Percentiles rank a stretch among this genome's conserved stretches.
Evolutionary conservation across 768 basidiomycete species (phyloP).

Genomic region (Tricholomella constricta): DNA sequence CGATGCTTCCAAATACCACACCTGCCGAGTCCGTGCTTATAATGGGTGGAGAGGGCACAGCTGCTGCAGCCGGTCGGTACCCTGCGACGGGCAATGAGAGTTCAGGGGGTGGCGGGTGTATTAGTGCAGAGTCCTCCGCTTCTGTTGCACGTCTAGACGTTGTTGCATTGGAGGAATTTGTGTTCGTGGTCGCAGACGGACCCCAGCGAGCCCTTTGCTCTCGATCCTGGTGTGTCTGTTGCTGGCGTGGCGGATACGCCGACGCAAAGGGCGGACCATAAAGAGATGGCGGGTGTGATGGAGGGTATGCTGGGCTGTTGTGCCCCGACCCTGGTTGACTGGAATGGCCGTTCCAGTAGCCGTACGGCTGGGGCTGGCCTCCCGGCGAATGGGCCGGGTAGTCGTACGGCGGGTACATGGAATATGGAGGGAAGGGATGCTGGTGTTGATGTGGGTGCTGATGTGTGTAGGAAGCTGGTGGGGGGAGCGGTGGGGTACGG

Average conservation of each 20-base stretch:
- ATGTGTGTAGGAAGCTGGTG: background rate
- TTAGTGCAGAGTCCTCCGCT: background rate
- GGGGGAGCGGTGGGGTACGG: background rate
- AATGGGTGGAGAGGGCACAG: background rate
- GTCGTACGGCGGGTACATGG: conserved; percentile 20
- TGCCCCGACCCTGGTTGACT: conserved; percentile 25
- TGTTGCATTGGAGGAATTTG: too few relatives aligned
- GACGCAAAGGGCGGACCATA: conserved; percentile 10
- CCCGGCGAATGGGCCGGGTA: conserved; percentile 30
- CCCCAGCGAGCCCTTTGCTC: background rate
- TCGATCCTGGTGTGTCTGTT: background rate
- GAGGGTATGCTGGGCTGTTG: conserved; percentile 26
- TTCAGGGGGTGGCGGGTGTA: conserved; percentile 25
- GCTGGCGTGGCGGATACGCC: conserved; percentile 14
- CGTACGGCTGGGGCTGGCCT: conserved; percentile 31
- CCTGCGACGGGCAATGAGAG: conserved; percentile 37
- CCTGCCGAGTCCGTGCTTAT: background rate
- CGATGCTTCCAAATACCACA: conserved; percentile 57
- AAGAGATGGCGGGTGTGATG: conserved; percentile 11
- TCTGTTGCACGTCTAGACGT: too few relatives aligned
- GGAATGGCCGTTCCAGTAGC: conserved; percentile 37
- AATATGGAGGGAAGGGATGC: background rate
- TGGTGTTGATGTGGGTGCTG: background rate
- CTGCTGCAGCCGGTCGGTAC: conserved; percentile 23
- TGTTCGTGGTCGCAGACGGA: background rate